Percentiles rank a stretch among this genome's conserved stretches.
Conservation (phyloP, 2,329 filamentous ascomycete species). For the Gnomoniopsis smithogilvyi region DNA sequence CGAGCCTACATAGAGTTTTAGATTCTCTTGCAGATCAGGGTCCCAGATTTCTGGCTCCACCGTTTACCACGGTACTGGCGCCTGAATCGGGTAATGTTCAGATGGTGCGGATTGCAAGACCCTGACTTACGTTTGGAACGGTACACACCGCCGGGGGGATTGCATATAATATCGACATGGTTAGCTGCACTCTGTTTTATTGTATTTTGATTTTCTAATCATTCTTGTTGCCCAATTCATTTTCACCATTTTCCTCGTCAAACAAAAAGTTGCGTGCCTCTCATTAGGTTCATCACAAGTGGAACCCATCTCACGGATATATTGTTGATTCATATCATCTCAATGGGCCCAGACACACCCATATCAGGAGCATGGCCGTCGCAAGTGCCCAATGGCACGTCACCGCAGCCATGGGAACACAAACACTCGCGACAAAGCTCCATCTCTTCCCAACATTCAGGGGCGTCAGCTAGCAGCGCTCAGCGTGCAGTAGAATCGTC, state of each 20-base stretch:
- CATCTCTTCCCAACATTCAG: slow-evolving; percentile 15
- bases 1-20: too few relatives aligned
- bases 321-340: background rate
- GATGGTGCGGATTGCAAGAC: background rate
- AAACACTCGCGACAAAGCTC: slow-evolving; percentile 15
- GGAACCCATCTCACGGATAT: background rate
- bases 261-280: too few relatives aligned
- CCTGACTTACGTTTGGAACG: background rate
- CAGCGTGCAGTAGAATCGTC: slow-evolving; percentile 5
- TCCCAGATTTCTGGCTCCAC: too few relatives aligned
- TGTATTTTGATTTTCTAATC: background rate
- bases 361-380: background rate
- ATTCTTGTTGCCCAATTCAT: background rate
- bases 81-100: background rate
- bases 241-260: background rate
- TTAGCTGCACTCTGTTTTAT: too few relatives aligned
- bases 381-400: background rate
- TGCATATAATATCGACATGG: background rate
- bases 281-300: background rate
- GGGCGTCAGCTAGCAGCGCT: slow-evolving; percentile 9
- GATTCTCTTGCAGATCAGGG: too few relatives aligned
- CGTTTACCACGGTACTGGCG: too few relatives aligned
- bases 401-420: background rate
- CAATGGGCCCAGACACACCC: slow-evolving; percentile 3
- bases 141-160: background rate